A percentile compares a stretch with the other conserved stretches of the same genome.
Conservation (phyloP, 768 basidiomycete species). For the Tylopilus plumbeoviolaceoides region DNA sequence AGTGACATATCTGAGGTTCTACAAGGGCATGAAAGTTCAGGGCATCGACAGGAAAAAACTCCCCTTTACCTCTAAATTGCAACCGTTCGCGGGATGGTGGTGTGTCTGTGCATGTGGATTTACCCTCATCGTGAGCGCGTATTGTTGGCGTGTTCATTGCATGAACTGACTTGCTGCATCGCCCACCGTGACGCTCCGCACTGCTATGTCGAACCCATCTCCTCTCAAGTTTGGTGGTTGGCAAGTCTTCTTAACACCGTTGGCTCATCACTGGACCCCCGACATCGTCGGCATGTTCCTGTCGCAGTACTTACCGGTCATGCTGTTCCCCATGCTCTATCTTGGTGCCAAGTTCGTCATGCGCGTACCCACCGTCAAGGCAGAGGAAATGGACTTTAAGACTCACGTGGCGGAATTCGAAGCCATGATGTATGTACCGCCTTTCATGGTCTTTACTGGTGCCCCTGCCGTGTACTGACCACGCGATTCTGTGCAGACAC, state of each 20-base stretch:
- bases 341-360: constrained; percentile 21
- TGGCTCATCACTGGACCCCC: neutral
- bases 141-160: neutral
- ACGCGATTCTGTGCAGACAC: constrained; percentile 7
- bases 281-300: no score
- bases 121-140: constrained; percentile 33
- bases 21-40: constrained; percentile 44
- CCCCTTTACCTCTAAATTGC: constrained; percentile 41
- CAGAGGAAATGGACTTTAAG: constrained; percentile 27
- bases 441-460: neutral
- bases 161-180: neutral
- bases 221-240: neutral
- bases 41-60: constrained; percentile 43
- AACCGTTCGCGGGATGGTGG: constrained; percentile 42
- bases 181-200: neutral
- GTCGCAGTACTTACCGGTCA: constrained; percentile 31
- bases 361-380: constrained; percentile 3
- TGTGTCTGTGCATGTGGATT: constrained; percentile 26
- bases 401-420: constrained; percentile 26
- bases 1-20: constrained; percentile 45
- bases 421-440: constrained; percentile 19
- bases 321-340: constrained; percentile 47
- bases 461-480: neutral
- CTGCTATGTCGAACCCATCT: neutral
- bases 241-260: no score